phyloP scores from a whole-genome alignment of 306 rosid species.

The Vigna angularis region DNA sequence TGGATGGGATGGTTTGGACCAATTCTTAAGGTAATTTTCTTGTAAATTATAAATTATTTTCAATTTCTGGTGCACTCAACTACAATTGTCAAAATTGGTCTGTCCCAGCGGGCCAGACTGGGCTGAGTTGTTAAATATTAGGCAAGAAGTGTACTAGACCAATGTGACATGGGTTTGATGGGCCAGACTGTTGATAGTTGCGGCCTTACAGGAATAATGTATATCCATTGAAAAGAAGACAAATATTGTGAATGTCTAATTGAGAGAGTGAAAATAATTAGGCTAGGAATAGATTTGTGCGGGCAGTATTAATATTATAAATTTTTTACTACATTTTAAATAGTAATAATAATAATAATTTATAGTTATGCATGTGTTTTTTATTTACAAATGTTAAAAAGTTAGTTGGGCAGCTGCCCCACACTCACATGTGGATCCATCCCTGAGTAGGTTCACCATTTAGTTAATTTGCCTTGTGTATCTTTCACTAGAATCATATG shows the following conservation, averaged over 20 bases:
- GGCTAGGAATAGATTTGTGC: not conserved
- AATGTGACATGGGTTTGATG: too few species aligned
- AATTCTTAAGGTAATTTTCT: conserved; percentile 10
- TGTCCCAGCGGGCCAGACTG: too few species aligned
- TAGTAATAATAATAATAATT: not conserved
- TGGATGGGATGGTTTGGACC: conserved; percentile 25
- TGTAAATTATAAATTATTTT: conserved; percentile 11
- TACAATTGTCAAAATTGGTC: too few species aligned
- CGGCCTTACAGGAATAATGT: not conserved
- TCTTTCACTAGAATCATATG: not conserved
- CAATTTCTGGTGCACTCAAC: not conserved
- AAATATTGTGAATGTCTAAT: not conserved
- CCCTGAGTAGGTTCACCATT: conserved; percentile 13
- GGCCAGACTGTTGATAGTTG: not conserved
- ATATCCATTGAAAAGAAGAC: not conserved
- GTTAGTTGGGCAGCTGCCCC: not conserved
- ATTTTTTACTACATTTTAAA: not conserved
- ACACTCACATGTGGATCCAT: not conserved
- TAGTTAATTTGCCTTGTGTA: conserved; percentile 9
- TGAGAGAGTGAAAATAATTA: not conserved
- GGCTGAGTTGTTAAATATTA: too few species aligned
- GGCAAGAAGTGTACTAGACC: too few species aligned
- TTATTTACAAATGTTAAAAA: not conserved
- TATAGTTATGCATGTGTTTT: not conserved
- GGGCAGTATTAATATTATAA: not conserved